Evolutionary conservation across 2,329 filamentous ascomycete genomes (phyloP).

Genomic region (Penicillium polonicum): DNA sequence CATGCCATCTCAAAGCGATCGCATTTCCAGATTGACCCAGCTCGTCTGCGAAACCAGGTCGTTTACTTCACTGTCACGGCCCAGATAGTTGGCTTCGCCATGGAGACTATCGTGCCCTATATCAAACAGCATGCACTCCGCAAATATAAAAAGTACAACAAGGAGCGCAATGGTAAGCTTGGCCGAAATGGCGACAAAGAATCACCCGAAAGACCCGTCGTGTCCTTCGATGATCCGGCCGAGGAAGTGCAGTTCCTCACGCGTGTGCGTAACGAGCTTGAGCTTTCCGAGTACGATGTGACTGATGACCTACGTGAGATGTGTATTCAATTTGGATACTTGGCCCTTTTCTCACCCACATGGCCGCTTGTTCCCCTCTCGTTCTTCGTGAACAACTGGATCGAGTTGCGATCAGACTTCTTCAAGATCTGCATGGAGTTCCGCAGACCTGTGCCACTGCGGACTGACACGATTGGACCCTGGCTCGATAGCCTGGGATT

Average conservation of each 20-base stretch:
- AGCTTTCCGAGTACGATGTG: constrained; percentile 85
- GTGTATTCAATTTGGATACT: constrained; percentile 86
- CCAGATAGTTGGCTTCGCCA: constrained; percentile 82
- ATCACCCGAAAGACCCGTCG: constrained; percentile 36
- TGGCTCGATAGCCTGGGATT: constrained; percentile 89
- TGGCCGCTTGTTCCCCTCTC: constrained; percentile 89
- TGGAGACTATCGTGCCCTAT: constrained; percentile 84
- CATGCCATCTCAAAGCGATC: constrained; percentile 61
- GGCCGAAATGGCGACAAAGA: constrained; percentile 26
- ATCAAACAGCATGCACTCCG: constrained; percentile 75
- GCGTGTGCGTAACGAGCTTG: constrained; percentile 80
- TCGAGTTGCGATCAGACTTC: constrained; percentile 90
- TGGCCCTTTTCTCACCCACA: constrained; percentile 87
- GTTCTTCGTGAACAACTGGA: constrained; percentile 94
- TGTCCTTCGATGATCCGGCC: constrained; percentile 61
- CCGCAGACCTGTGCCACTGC: constrained; percentile 82
- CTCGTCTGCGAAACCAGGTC: constrained; percentile 82
- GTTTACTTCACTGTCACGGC: constrained; percentile 97
- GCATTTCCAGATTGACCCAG: constrained; percentile 78
- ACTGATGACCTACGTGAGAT: constrained; percentile 90
- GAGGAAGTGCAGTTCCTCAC: constrained; percentile 81
- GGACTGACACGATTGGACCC: constrained; percentile 90
- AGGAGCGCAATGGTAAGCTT: constrained; percentile 27
- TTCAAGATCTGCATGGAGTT: constrained; percentile 92
- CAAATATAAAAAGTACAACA: constrained; percentile 58